Evolutionary conservation across 176 grass and related monocot species (phyloP), one percentile per base, ranked within the genome.

Genomic region (Coix lacrymajobi): DNA sequence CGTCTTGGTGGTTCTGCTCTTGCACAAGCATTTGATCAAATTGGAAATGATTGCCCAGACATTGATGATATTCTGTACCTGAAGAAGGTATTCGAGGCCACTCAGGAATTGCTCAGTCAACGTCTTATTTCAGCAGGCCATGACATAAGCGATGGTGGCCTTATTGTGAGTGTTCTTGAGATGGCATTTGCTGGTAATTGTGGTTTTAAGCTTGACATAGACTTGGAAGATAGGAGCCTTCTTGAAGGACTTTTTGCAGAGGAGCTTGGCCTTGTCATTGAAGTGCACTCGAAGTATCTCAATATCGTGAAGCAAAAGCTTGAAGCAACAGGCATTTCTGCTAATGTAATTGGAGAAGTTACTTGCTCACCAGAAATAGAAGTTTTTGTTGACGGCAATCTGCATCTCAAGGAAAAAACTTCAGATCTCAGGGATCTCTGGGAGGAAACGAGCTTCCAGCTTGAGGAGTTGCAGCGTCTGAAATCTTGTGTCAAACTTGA

Each of bases 131-230:
- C 90, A 75, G 83, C 86, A 0, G 94, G 88, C 19, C 94, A 96
- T 90, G 94, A 97, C 66, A 90, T 92, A 33, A 97, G 94, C 22
- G 89, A 97, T 90, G 94, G 92, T 58, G 92, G 94, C 7, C 73
- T 97, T 67, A 87, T 94, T 77, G 87, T 97, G 71, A 81, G 82
- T 57, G 38, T 90, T 73, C 79, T 97, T 71, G 92, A 94, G 84
- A 97, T 97, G 94, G 73, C 94, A 81, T 97, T 97, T 85, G 89
- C 91, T 61, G 92, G 94, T 41, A 97, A 97, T 49, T 92, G 87
- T 69, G 92, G 94, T 78, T 60, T 94, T 72, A 85, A 88, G 7
- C 79, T 97, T 38, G 85, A 90, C 76, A 64, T 92, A 74, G 87
- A 76, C 29, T 94, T 86, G 11, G 73, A 73, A 76, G 85, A 86